phyloP scores from a whole-genome alignment of 73 alveolate genomes.

The Blepharisma japonicum region DNA sequence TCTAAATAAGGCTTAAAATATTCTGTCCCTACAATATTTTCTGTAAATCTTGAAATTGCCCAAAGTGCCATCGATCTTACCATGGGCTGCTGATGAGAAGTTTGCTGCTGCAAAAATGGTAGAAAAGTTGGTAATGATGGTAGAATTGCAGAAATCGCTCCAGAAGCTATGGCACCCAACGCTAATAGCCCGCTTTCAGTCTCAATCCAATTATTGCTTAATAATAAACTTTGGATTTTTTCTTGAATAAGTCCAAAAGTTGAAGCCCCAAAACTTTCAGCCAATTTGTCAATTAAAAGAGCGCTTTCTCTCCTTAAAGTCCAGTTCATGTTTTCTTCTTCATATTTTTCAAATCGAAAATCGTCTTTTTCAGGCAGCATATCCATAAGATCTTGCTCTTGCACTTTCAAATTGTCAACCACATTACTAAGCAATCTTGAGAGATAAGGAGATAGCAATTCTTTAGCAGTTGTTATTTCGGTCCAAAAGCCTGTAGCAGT shows the following conservation, averaged over 20 bases:
- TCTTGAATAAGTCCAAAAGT: neutral
- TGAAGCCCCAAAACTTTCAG: neutral
- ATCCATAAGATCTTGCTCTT: conserved; percentile 1
- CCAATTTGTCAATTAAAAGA: neutral
- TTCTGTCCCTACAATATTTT: neutral
- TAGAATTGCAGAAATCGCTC: neutral
- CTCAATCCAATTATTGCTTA: neutral
- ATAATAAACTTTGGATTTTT: neutral
- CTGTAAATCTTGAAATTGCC: conserved; percentile 20
- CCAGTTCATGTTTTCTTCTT: conserved; percentile 7
- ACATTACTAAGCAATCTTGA: neutral
- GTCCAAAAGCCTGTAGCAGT: conserved; percentile 1
- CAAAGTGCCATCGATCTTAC: conserved; percentile 5
- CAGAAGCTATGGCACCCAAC: conserved; percentile 10
- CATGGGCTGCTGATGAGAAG: neutral
- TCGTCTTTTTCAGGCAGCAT: conserved; percentile 25
- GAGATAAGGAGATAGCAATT: neutral
- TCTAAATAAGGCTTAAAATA: neutral
- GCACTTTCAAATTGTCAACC: neutral
- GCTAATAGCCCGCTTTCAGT: conserved; percentile 15
- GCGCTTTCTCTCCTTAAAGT: conserved; percentile 21
- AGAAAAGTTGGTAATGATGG: neutral
- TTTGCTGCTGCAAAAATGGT: neutral
- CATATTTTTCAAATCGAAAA: conserved; percentile 22
- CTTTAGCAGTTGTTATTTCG: neutral